Conservation (phyloP, 2,329 filamentous ascomycete species). For the Xylariales sp. region DNA sequence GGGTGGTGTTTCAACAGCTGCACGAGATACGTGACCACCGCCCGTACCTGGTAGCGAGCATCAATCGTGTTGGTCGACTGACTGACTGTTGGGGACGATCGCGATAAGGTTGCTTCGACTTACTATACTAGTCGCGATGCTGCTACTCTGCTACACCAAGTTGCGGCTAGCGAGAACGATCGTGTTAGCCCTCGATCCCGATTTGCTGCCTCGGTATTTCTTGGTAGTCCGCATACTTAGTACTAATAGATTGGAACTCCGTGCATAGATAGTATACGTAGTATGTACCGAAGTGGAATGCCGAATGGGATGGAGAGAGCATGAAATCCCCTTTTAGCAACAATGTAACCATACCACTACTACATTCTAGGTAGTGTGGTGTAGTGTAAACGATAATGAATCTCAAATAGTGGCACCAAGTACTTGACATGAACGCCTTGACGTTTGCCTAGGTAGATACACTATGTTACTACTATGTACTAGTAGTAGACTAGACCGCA, state of each 20-base stretch:
- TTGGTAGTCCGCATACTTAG: neutral
- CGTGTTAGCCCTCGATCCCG: neutral
- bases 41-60: neutral
- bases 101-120: constrained; percentile 25
- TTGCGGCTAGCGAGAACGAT: constrained; percentile 19
- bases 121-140: neutral
- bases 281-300: neutral
- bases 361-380: neutral
- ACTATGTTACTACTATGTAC: no score
- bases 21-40: constrained; percentile 11
- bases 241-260: neutral
- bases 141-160: constrained; percentile 7
- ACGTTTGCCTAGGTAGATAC: no score
- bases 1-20: constrained; percentile 36
- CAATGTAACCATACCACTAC: neutral
- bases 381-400: neutral
- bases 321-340: neutral
- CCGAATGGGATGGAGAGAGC: constrained; percentile 10
- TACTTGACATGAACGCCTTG: neutral
- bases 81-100: constrained; percentile 1
- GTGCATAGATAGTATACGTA: no score
- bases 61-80: constrained; percentile 1
- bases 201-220: neutral
- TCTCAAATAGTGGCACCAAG: constrained; percentile 6
- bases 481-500: neutral